phyloP scores from a whole-genome alignment of 2,329 filamentous ascomycete species.

The Ceratocystis diversiconidia region DNA sequence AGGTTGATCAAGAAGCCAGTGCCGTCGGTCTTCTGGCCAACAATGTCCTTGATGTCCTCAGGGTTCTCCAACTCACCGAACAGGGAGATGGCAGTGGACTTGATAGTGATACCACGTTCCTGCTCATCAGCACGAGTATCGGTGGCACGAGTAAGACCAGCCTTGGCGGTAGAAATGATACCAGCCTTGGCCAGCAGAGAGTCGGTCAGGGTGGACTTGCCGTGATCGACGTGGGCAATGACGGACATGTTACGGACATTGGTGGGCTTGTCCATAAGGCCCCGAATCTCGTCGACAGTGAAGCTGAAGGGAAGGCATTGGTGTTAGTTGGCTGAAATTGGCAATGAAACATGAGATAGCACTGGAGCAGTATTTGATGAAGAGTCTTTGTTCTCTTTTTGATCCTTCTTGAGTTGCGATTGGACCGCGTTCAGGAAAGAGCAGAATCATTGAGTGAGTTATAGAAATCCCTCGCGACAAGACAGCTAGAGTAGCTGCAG shows the following conservation, averaged over 20 bases:
- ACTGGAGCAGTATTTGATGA: background rate
- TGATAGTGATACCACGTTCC: conserved; percentile 99
- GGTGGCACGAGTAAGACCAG: conserved; percentile 87
- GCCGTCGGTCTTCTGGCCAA: conserved; percentile 72
- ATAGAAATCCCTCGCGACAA: background rate
- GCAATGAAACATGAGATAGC: conserved; percentile 24
- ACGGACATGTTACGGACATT: conserved; percentile 95
- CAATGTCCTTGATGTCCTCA: conserved; percentile 91
- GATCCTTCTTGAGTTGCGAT: background rate
- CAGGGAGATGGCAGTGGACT: conserved; percentile 98
- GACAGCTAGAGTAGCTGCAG: background rate
- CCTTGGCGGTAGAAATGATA: conserved; percentile 98
- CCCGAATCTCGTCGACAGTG: conserved; percentile 87
- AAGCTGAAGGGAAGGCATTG: conserved; percentile 50
- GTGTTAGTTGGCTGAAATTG: conserved; percentile 30
- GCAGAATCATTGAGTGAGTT: background rate
- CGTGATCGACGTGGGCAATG: conserved; percentile 99
- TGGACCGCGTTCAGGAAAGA: background rate
- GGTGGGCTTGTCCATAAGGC: conserved; percentile 62
- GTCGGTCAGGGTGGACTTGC: conserved; percentile 99
- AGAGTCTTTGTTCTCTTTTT: conserved; percentile 10
- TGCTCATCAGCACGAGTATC: conserved; percentile 97
- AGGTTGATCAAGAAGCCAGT: conserved; percentile 99
- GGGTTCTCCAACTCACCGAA: conserved; percentile 69
- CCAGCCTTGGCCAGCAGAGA: conserved; percentile 97